phyloP scores from a whole-genome alignment of 331 rosid species.

The Stylosanthes scabra region DNA sequence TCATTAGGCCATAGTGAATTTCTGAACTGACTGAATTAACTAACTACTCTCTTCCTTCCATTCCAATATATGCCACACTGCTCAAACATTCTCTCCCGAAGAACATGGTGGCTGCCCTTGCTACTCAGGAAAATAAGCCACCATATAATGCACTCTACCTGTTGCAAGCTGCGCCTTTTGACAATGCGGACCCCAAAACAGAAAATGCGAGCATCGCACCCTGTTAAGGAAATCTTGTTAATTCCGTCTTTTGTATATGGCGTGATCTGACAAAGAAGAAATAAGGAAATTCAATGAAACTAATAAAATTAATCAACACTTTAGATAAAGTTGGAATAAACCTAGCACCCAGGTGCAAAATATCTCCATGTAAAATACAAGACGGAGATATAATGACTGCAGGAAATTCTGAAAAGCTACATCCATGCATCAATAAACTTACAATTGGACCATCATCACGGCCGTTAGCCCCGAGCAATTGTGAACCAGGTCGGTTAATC shows the following conservation, averaged over 20 bases:
- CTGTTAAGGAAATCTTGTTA: conserved; percentile 86
- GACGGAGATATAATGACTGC: neutral
- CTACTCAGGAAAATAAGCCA: conserved; percentile 16
- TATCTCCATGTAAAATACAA: conserved; percentile 22
- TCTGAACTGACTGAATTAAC: neutral
- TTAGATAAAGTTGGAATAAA: neutral
- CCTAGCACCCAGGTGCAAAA: conserved; percentile 10
- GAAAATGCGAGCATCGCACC: conserved; percentile 86
- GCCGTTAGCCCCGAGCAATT: conserved; percentile 92
- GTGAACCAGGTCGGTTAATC: conserved; percentile 89
- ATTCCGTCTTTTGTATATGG: conserved; percentile 75
- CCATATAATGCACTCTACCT: conserved; percentile 58
- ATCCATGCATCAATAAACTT: conserved; percentile 54
- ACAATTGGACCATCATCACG: conserved; percentile 97
- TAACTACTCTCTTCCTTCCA: neutral
- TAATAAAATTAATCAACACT: conserved; percentile 10
- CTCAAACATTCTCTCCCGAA: conserved; percentile 3
- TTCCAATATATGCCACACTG: neutral
- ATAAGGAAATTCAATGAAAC: conserved; percentile 39
- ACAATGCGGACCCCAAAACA: conserved; percentile 96
- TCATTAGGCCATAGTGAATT: neutral
- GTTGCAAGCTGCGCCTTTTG: conserved; percentile 74
- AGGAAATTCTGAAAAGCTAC: neutral
- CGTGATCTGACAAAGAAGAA: conserved; percentile 77
- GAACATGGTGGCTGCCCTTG: neutral